Percentiles rank a stretch among this genome's conserved stretches.
Conservation (phyloP, 352 stramenopile genomes). For the Phytophthora niederhauseri region DNA sequence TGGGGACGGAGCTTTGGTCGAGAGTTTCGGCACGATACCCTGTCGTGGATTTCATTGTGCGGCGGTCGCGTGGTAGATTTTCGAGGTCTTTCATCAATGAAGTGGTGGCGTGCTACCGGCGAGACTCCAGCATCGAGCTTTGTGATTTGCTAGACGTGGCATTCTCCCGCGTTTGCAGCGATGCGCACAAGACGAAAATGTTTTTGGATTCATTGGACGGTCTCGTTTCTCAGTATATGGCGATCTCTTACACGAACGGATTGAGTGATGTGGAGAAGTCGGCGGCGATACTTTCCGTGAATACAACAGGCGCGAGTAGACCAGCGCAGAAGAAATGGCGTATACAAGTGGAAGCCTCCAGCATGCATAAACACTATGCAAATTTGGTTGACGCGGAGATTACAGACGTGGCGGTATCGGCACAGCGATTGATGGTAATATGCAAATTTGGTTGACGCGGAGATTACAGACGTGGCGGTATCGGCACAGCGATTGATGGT, state of each 20-base stretch:
- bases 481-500: neutral
- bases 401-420: neutral
- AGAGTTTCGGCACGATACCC: neutral
- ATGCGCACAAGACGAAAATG: neutral
- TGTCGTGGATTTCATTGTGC: slow-evolving; percentile 4
- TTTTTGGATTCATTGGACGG: neutral
- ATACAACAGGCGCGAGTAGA: neutral
- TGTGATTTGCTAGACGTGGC: neutral
- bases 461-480: slow-evolving; percentile 3
- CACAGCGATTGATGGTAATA: neutral
- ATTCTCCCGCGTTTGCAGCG: neutral
- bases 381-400: slow-evolving; percentile 5
- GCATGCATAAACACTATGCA: slow-evolving; percentile 1
- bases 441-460: slow-evolving; percentile 1
- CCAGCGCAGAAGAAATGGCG: neutral
- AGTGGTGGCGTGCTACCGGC: neutral
- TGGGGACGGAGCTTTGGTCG: neutral
- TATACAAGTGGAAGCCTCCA: neutral
- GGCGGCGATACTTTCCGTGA: neutral
- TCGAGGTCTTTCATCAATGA: neutral
- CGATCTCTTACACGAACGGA: neutral
- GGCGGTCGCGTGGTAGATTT: slow-evolving; percentile 4
- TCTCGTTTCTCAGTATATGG: neutral
- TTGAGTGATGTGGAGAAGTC: neutral
- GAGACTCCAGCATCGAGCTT: neutral